Percentiles rank a stretch among this genome's conserved stretches.
These are phyloP conservation scores for Ophiocordyceps robertsii DNA, from an alignment of 2,329 filamentous ascomycete genomes.

Conservation along the genomic window DNA sequence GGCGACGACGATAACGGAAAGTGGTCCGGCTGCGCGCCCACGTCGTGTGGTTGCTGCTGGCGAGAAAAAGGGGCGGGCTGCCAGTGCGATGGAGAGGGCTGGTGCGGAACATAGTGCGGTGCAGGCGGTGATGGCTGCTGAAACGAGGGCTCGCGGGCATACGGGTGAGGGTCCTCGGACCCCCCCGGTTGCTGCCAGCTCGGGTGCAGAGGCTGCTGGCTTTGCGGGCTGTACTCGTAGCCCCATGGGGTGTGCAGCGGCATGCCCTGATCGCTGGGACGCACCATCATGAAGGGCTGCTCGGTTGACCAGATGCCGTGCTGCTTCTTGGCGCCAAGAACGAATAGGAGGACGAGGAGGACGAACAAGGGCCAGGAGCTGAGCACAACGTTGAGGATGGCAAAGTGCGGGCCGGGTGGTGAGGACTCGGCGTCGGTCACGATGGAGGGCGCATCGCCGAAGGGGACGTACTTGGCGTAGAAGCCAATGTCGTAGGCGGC, in stretches of 20 bases:
- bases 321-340: slow-evolving; percentile 11
- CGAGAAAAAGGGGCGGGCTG: background rate
- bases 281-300: slow-evolving; percentile 4
- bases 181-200: background rate
- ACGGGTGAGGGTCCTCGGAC: background rate
- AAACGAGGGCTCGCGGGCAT: background rate
- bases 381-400: slow-evolving; percentile 12
- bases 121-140: background rate
- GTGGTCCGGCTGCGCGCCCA: background rate
- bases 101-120: background rate
- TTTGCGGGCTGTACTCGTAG: slow-evolving; percentile 5
- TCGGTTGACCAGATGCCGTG: slow-evolving; percentile 14
- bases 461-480: slow-evolving; percentile 3
- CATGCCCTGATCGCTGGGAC: background rate
- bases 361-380: slow-evolving; percentile 11
- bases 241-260: slow-evolving; percentile 8
- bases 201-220: slow-evolving; percentile 4
- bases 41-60: background rate
- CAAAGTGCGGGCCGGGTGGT: slow-evolving; percentile 1
- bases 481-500: slow-evolving; percentile 10
- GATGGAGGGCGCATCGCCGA: background rate
- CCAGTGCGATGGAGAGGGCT: background rate
- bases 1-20: background rate
- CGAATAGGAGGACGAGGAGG: slow-evolving; percentile 12
- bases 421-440: background rate